phyloP scores from a whole-genome alignment of 2,329 filamentous ascomycete genomes.

The Immersiporthe knoxdaviesiana region DNA sequence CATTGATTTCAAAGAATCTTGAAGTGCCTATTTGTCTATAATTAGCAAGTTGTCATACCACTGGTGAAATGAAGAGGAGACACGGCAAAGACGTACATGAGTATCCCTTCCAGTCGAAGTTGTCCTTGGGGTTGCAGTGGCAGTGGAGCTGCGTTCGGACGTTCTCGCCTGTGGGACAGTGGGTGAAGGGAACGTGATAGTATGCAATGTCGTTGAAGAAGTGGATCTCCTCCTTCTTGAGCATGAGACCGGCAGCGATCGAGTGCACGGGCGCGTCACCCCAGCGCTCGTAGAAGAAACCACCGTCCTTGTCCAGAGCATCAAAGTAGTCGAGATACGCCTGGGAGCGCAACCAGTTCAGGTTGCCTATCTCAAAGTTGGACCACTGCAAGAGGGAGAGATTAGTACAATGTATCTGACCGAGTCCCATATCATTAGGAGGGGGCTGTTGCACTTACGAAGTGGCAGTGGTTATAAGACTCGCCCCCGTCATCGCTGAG shows the following conservation, averaged over 20 bases:
- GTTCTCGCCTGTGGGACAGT: conserved; percentile 92
- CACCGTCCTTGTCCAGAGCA: conserved; percentile 83
- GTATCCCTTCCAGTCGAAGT: conserved; percentile 99
- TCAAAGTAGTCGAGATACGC: conserved; percentile 92
- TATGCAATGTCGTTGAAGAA: conserved; percentile 99
- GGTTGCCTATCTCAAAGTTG: conserved; percentile 95
- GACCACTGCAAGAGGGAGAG: conserved; percentile 74
- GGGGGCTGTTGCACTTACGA: conserved; percentile 62
- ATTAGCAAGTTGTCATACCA: background rate
- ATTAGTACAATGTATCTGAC: conserved; percentile 9
- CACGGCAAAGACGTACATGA: conserved; percentile 72
- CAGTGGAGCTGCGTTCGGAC: conserved; percentile 83
- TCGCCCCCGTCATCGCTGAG: conserved; percentile 89
- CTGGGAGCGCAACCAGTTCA: conserved; percentile 90
- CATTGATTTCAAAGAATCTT: conserved; percentile 82
- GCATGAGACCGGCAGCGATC: conserved; percentile 85
- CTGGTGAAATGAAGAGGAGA: conserved; percentile 27
- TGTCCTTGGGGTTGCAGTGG: conserved; percentile 92
- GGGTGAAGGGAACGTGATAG: conserved; percentile 96
- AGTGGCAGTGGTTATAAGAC: conserved; percentile 96
- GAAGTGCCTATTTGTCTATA: conserved; percentile 66
- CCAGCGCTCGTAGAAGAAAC: conserved; percentile 99
- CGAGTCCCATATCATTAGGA: background rate
- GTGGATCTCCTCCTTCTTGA: conserved; percentile 92
- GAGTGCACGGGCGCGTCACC: conserved; percentile 97